phyloP scores from a whole-genome alignment of 768 basidiomycete species.

The Phlebiopsis flavidoalba region DNA sequence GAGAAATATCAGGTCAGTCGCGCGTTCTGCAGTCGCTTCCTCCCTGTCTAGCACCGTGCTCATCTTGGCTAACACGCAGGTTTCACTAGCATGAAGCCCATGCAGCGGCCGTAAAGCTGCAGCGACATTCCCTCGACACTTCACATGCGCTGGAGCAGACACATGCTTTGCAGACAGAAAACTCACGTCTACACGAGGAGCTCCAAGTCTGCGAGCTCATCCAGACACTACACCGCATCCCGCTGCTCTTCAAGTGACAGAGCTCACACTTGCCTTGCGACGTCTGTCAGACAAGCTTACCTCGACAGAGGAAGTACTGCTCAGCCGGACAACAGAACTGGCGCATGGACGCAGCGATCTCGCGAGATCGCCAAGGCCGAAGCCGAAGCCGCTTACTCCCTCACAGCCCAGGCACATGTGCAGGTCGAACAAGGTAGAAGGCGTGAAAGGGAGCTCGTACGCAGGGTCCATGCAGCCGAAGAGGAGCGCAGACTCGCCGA shows the following conservation, averaged over 20 bases:
- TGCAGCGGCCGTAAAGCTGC: slow-evolving; percentile 58
- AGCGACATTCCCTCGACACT: slow-evolving; percentile 52
- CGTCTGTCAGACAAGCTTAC: slow-evolving; percentile 65
- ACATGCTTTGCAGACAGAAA: slow-evolving; percentile 52
- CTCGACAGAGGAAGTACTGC: slow-evolving; percentile 51
- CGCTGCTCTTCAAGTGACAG: slow-evolving; percentile 34
- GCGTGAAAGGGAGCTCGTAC: slow-evolving; percentile 45
- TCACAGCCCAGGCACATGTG: slow-evolving; percentile 47
- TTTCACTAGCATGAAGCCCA: slow-evolving; percentile 63
- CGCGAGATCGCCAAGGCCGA: slow-evolving; percentile 34
- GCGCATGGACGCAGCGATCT: slow-evolving; percentile 38
- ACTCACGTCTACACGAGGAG: slow-evolving; percentile 51
- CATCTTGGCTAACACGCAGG: slow-evolving; percentile 22
- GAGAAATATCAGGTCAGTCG: slow-evolving; percentile 30
- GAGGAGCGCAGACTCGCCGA: slow-evolving; percentile 62
- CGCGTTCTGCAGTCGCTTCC: slow-evolving; percentile 2
- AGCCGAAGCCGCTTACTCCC: slow-evolving; percentile 48
- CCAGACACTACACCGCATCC: slow-evolving; percentile 40
- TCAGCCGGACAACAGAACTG: slow-evolving; percentile 44
- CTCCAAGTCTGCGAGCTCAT: slow-evolving; percentile 46
- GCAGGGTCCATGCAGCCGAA: slow-evolving; percentile 41
- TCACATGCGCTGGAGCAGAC: slow-evolving; percentile 43
- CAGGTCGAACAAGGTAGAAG: slow-evolving; percentile 48
- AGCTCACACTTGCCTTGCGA: slow-evolving; percentile 66
- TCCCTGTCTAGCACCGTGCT: slow-evolving; percentile 5